Evolutionary conservation across 805 yeast genomes (phyloP), one percentile per base, ranked within the genome.

Genomic region (Wickerhamiella allomyrinae): DNA sequence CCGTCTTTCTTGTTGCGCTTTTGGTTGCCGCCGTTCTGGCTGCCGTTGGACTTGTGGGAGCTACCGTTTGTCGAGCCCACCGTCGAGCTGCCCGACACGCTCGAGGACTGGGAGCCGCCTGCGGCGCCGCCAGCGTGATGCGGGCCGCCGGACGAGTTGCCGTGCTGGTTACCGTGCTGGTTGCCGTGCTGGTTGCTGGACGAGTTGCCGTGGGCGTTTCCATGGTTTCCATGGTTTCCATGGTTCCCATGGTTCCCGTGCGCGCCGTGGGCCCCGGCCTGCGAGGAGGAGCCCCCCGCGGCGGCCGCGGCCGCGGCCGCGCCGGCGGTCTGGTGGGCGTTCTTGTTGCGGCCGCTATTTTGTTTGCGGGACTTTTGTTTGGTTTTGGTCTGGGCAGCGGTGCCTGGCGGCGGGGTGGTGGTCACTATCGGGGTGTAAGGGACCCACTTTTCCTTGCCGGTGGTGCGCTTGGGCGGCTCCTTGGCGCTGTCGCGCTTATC

Each of bases 371-470:
- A 23, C 17, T 24, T 29, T 29, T 21, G 20, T 24, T 42, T 23
- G 25, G 21, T 19, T 29, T 38, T 34, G 39, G 33, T 4, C 15
- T 29, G 37, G 11, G 13, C n/a, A 7, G 14, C 20, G 7, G 29
- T 7, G 19, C 35, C 34, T 6, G 43, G 22, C 23, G 40, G 48
- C 20, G 42, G 44, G 24, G 47, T 33, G 11, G 49, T 14, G 17
- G 48, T 45, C 33, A 45, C 51, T 13, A 45, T 46, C 5, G 56
- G 55, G 14, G 56, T 46, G 47, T 42, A 53, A n/a, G 54, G 52
- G 20, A 53, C 48, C 57, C 57, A 54, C 44, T 79, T 80, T 52
- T 74, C 79, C 53, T 72, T 75, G 43, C 76, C 76, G 13, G 60
- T 60, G 37, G 49, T 54, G 22, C 29, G 41, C 41, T 31, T 39